phyloP scores from a whole-genome alignment of 371 early-diverging fungal genomes.

The Ordospora pajunii region DNA sequence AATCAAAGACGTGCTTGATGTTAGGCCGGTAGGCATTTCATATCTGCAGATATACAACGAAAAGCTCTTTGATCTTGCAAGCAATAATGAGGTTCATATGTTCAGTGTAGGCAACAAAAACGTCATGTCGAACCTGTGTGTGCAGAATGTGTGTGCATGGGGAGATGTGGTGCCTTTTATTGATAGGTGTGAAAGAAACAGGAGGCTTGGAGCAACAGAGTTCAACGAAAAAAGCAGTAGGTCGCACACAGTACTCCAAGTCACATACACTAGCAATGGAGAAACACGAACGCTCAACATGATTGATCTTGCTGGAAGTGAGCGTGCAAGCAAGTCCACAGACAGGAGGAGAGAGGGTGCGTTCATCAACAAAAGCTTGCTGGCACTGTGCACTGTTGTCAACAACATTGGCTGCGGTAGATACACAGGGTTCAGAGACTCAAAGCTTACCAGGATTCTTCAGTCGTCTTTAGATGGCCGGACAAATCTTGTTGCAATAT shows the following conservation, averaged over 20 bases:
- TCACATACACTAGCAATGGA: conserved; percentile 64
- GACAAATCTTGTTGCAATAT: conserved; percentile 69
- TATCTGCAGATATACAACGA: conserved; percentile 89
- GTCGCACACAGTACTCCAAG: conserved; percentile 77
- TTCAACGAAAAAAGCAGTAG: conserved; percentile 74
- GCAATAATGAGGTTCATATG: conserved; percentile 39
- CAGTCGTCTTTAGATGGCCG: conserved; percentile 71
- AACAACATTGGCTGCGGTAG: conserved; percentile 61
- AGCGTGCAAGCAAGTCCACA: conserved; percentile 45
- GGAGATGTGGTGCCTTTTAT: conserved; percentile 70
- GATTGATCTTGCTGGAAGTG: conserved; percentile 61
- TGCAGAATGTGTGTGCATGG: conserved; percentile 65
- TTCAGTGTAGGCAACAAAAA: conserved; percentile 25
- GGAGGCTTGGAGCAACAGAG: conserved; percentile 71
- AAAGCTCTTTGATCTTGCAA: conserved; percentile 68
- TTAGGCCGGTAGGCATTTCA: conserved; percentile 72
- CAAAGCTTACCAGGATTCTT: conserved; percentile 74
- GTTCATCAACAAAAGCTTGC: conserved; percentile 63
- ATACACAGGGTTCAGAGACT: conserved; percentile 76
- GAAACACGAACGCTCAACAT: conserved; percentile 61
- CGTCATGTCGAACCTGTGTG: conserved; percentile 32
- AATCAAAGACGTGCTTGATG: conserved; percentile 22
- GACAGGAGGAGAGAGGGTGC: conserved; percentile 61
- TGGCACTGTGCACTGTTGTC: conserved; percentile 60
- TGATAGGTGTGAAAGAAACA: conserved; percentile 69